Percentiles rank a stretch among this genome's conserved stretches.
Evolutionary conservation across 441 rosid genomes (phyloP).

Genomic region (Capsella rubella): DNA sequence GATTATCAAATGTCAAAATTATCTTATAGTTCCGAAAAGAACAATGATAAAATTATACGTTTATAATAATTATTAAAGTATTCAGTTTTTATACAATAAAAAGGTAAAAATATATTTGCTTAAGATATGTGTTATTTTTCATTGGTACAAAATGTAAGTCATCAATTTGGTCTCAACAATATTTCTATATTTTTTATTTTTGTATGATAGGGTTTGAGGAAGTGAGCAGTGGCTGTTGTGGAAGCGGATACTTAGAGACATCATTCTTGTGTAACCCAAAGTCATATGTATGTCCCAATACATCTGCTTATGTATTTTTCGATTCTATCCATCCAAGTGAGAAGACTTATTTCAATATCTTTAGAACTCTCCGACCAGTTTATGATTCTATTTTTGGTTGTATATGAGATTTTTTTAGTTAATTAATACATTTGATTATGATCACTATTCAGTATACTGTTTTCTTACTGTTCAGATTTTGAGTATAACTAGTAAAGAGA

Average conservation of each 20-base stretch:
- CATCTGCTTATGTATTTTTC: constrained; percentile 75
- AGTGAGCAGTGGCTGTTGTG: constrained; percentile 75
- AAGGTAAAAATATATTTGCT: neutral
- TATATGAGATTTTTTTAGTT: neutral
- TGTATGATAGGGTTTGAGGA: constrained; percentile 59
- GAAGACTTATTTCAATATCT: constrained; percentile 50
- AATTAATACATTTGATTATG: neutral
- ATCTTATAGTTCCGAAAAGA: neutral
- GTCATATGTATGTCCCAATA: constrained; percentile 63
- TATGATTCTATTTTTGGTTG: constrained; percentile 20
- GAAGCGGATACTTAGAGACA: constrained; percentile 72
- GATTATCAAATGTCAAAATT: neutral
- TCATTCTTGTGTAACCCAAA: constrained; percentile 64
- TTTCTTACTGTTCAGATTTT: no score
- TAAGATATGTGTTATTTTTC: neutral
- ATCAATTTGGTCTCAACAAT: neutral
- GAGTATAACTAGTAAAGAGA: no score
- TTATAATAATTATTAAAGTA: neutral
- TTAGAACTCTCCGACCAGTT: constrained; percentile 41
- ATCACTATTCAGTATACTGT: neutral
- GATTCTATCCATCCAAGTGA: constrained; percentile 89
- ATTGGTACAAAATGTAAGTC: neutral
- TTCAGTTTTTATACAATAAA: neutral
- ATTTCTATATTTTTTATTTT: neutral
- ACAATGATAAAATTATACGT: neutral